Evolutionary conservation across 345 rosid species (phyloP), one percentile per base, ranked within the genome.

Genomic region (Psidium friedrichsthalianum): DNA sequence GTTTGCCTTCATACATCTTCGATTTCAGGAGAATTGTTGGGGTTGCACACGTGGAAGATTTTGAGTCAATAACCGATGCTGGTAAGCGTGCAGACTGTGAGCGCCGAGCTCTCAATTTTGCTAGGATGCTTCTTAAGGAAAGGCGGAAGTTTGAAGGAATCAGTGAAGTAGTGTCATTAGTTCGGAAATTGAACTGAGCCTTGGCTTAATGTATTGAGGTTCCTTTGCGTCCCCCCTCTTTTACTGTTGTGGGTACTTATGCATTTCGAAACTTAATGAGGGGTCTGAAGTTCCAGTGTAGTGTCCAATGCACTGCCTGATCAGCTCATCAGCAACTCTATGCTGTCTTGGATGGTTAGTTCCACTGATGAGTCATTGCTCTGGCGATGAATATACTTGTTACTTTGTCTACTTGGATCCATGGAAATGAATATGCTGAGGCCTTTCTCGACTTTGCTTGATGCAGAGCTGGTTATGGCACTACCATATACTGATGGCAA

Each of bases 41-140:
- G 69, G 98, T 97, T 74, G 96, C 98, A 13, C 99, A 96, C 91
- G 96, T 97, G 47, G 99, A 97, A 88, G 98, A 97, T 92, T 94
- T 97, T 83, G 99, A 96, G 90, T 96, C 98, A 47, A 97, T 97
- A 42, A 82, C 84, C 74, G 95, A 96, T 40, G 91, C 90, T 56
- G 74, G 91, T 85, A 88, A 76, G 85, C 89, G 98, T 83, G 98
- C 99, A 52, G 64, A 84, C 58, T 95, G 98, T 49, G 99, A 97
- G 92, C 88, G 89, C 81, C 90, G 51, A 80, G 99, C 98, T 36
- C 96, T 97, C 2, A 90, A 93, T 82, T 85, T 94, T 55, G 98
- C 91, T 74, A 95, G 94, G 90, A 87, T 85, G 86, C 93, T 97
- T 87, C 92, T 96, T 51, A 93, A 95, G 90, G 94, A 92, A 84